Conservation (phyloP, 2,329 filamentous ascomycete genomes). For the Aureobasidium sp. region DNA sequence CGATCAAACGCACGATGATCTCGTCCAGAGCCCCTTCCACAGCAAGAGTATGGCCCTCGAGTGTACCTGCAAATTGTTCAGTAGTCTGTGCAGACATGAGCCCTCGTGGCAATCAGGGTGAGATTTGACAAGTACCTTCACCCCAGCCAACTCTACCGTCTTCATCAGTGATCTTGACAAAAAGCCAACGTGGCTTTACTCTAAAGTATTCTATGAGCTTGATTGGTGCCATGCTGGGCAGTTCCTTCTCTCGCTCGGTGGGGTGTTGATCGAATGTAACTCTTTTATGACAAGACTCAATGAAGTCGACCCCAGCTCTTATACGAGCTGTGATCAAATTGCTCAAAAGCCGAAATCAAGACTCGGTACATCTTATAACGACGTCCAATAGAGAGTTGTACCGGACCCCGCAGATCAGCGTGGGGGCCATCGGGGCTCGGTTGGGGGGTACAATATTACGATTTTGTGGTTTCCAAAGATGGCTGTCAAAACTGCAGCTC, state of each 20-base stretch:
- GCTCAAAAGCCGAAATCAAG: neutral
- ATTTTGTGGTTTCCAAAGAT: neutral
- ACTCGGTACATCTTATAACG: neutral
- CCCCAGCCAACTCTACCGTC: conserved; percentile 63
- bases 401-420: conserved; percentile 1
- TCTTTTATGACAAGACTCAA: neutral
- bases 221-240: conserved; percentile 53
- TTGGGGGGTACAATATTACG: neutral
- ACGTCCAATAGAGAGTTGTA: neutral
- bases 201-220: conserved; percentile 65
- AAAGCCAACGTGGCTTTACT: conserved; percentile 68
- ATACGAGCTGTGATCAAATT: neutral
- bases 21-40: conserved; percentile 68
- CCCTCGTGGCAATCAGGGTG: too few relatives aligned
- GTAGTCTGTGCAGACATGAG: too few relatives aligned
- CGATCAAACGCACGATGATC: conserved; percentile 55
- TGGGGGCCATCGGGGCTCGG: neutral
- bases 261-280: neutral
- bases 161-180: conserved; percentile 68
- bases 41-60: conserved; percentile 67
- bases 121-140: conserved; percentile 42
- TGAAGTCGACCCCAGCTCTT: neutral
- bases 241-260: neutral
- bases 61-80: conserved; percentile 49
- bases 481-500: neutral